Percentiles rank a stretch among this genome's conserved stretches.
phyloP scores from a whole-genome alignment of 345 rosid genomes.

The Eucalyptus pauciflora region DNA sequence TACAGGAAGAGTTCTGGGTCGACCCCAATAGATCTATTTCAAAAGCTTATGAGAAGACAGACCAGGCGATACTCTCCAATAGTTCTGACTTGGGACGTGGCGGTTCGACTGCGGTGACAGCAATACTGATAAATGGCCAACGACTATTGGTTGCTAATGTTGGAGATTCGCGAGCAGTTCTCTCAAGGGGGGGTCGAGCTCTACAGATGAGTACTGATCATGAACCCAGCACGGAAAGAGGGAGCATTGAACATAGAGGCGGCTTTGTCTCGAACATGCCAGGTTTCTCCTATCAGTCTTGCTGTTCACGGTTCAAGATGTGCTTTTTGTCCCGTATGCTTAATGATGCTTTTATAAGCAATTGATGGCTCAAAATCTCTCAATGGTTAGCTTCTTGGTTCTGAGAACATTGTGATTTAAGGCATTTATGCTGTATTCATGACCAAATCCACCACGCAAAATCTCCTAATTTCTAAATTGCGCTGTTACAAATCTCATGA shows the following conservation, averaged over 20 bases:
- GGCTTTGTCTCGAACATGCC: conserved; percentile 81
- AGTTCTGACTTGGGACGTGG: conserved; percentile 53
- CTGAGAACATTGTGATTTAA: background rate
- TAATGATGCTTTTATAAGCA: background rate
- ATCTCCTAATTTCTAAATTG: background rate
- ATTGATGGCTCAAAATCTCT: background rate
- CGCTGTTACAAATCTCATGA: background rate
- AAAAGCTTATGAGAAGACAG: conserved; percentile 53
- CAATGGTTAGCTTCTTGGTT: background rate
- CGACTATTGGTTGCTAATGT: conserved; percentile 56
- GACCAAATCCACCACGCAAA: background rate
- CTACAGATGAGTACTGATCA: conserved; percentile 51
- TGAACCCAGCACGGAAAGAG: conserved; percentile 57
- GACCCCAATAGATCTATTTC: conserved; percentile 25
- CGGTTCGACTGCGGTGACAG: conserved; percentile 75
- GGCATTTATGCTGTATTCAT: background rate
- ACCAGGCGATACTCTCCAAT: conserved; percentile 47
- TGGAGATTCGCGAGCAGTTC: conserved; percentile 67
- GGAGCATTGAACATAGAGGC: conserved; percentile 46
- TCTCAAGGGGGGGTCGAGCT: conserved; percentile 46
- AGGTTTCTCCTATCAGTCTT: conserved; percentile 15
- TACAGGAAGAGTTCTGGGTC: conserved; percentile 44
- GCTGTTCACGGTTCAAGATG: background rate
- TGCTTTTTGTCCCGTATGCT: background rate
- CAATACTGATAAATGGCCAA: conserved; percentile 43